These are phyloP conservation scores for Letharia lupina DNA, from an alignment of 495 filamentous ascomycete species.

Conservation along the genomic window DNA sequence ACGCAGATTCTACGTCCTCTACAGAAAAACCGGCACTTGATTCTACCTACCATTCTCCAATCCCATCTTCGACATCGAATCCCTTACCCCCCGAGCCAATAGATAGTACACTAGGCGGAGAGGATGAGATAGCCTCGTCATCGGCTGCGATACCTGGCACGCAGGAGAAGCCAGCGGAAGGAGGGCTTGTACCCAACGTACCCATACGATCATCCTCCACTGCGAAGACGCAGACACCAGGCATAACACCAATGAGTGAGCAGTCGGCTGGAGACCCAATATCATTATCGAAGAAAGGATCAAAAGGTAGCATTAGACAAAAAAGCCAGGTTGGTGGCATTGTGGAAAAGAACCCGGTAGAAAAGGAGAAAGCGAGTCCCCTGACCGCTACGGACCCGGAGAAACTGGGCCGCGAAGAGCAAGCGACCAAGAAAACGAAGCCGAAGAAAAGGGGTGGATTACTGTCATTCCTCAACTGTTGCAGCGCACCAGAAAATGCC, in stretches of 20 bases:
- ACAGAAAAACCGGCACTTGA: conserved; percentile 10
- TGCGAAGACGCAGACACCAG: conserved; percentile 47
- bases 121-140: neutral
- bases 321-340: conserved; percentile 61
- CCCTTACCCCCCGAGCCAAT: neutral
- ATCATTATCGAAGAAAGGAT: conserved; percentile 50
- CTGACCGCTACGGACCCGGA: conserved; percentile 30
- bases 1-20: conserved; percentile 15
- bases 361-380: conserved; percentile 35
- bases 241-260: conserved; percentile 56
- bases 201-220: conserved; percentile 64
- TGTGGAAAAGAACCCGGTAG: conserved; percentile 51
- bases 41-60: conserved; percentile 8
- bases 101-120: neutral
- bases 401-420: conserved; percentile 20
- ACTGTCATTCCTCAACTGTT: conserved; percentile 72
- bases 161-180: conserved; percentile 10
- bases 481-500: conserved; percentile 57
- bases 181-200: conserved; percentile 34
- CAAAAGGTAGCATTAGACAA: conserved; percentile 63
- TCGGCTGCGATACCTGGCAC: conserved; percentile 7
- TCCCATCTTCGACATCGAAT: conserved; percentile 11
- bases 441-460: conserved; percentile 59
- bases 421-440: conserved; percentile 34
- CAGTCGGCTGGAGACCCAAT: conserved; percentile 52